These are phyloP conservation scores for Achaetomium macrosporum DNA, from an alignment of 2,329 filamentous ascomycete species.

Conservation along the genomic window DNA sequence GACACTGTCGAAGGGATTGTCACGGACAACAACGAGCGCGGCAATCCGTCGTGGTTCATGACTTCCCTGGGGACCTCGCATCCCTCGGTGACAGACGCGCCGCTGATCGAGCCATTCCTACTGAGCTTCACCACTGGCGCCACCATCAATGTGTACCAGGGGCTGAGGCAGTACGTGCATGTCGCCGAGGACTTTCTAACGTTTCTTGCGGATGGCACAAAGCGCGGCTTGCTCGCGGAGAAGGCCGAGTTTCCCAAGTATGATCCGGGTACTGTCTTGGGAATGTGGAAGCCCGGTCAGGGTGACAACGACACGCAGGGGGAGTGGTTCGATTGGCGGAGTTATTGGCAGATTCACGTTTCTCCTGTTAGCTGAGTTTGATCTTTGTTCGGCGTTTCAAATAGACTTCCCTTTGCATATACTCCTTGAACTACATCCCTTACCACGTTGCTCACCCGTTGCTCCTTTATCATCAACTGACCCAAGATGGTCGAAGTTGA, in stretches of 20 bases:
- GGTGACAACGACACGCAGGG: conserved; percentile 29
- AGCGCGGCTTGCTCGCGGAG: conserved; percentile 44
- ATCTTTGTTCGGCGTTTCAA: too few relatives aligned
- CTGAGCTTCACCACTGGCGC: conserved; percentile 58
- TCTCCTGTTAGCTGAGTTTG: neutral
- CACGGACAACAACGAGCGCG: conserved; percentile 37
- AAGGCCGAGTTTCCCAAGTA: conserved; percentile 41
- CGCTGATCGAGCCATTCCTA: conserved; percentile 56
- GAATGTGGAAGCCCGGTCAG: conserved; percentile 32
- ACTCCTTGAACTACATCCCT: too few relatives aligned
- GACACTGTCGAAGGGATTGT: conserved; percentile 55
- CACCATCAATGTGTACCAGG: conserved; percentile 50
- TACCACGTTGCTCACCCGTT: too few relatives aligned
- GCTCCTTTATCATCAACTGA: too few relatives aligned
- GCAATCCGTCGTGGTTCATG: conserved; percentile 47
- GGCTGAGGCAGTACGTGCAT: conserved; percentile 54
- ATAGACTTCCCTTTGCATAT: too few relatives aligned
- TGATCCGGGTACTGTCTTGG: conserved; percentile 29
- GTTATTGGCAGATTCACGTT: conserved; percentile 41
- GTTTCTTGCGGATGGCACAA: conserved; percentile 39
- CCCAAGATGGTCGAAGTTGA: too few relatives aligned
- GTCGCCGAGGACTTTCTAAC: conserved; percentile 52
- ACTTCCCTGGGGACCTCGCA: conserved; percentile 52
- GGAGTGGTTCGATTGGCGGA: conserved; percentile 35
- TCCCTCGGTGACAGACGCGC: conserved; percentile 61